These are phyloP conservation scores for Aphanomyces invadans DNA, from an alignment of 352 stramenopile species.

Conservation along the genomic window DNA sequence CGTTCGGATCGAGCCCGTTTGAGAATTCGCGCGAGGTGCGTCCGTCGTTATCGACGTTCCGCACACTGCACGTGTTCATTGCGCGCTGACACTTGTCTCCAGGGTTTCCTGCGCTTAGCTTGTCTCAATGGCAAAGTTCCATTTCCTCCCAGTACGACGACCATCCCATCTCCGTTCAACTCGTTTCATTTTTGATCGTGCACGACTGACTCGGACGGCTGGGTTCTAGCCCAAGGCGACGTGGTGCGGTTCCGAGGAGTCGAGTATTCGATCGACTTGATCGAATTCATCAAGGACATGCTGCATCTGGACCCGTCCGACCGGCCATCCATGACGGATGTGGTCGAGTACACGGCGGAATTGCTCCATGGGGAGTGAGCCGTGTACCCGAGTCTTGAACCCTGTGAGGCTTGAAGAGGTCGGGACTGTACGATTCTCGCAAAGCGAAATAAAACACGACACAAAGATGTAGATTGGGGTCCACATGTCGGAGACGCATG, in stretches of 20 bases:
- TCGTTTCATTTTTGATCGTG: conserved; percentile 5
- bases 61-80: too few relatives aligned
- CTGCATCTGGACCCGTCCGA: conserved; percentile 76
- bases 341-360: conserved; percentile 75
- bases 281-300: conserved; percentile 84
- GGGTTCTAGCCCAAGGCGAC: conserved; percentile 49
- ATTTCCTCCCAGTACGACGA: conserved; percentile 51
- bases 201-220: not conserved
- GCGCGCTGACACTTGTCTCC: too few relatives aligned
- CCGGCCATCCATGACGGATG: conserved; percentile 64
- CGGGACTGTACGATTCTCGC: too few relatives aligned
- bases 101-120: conserved; percentile 80
- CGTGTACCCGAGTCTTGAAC: not conserved
- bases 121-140: conserved; percentile 67
- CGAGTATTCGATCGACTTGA: conserved; percentile 71
- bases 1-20: conserved; percentile 73
- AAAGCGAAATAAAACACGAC: too few relatives aligned
- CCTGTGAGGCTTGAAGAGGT: too few relatives aligned
- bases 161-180: not conserved
- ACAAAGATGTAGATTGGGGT: too few relatives aligned
- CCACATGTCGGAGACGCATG: too few relatives aligned
- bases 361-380: conserved; percentile 50
- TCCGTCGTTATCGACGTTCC: not conserved
- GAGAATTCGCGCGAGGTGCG: conserved; percentile 60
- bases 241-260: conserved; percentile 54